A percentile compares a stretch with the other conserved stretches of the same genome.
phyloP scores from a whole-genome alignment of 2,329 filamentous ascomycete genomes.

The Neofusicoccum kwambonambiense region DNA sequence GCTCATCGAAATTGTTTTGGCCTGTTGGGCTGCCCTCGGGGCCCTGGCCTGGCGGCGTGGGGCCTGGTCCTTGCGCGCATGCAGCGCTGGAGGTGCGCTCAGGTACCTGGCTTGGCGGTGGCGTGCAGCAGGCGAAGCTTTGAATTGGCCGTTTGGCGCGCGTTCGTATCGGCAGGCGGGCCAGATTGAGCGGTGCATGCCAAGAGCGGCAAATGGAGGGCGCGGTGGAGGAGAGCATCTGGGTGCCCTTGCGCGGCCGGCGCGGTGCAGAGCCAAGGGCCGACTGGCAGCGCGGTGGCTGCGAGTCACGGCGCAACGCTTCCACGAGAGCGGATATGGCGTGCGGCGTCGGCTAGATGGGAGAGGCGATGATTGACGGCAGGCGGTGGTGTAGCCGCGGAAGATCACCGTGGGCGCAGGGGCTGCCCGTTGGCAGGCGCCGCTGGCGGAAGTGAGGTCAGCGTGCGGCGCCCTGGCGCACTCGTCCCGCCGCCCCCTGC shows the following conservation, averaged over 20 bases:
- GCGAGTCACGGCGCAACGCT: background rate
- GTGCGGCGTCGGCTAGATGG: background rate
- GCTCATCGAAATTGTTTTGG: background rate
- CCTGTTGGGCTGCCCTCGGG: background rate
- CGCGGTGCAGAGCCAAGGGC: too few relatives aligned
- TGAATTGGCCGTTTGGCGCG: background rate
- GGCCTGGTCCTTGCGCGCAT: conserved; percentile 10
- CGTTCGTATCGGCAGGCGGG: conserved; percentile 2
- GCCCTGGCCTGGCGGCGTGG: conserved; percentile 1
- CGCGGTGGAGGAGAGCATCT: background rate
- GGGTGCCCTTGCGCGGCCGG: background rate
- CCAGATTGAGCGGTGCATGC: conserved; percentile 2
- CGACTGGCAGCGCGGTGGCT: too few relatives aligned
- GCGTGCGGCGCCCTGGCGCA: background rate
- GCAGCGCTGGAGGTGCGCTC: background rate
- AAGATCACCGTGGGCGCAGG: background rate
- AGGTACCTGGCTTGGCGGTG: conserved; percentile 16
- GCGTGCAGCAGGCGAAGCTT: conserved; percentile 8
- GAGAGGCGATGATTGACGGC: background rate
- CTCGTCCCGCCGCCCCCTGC: background rate
- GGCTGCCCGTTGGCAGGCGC: too few relatives aligned
- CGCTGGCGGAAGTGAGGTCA: too few relatives aligned
- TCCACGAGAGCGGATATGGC: background rate
- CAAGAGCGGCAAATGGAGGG: background rate
- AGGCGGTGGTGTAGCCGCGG: conserved; percentile 3